Evolutionary conservation across 2,329 filamentous ascomycete species (phyloP).

Genomic region (Hymenoscyphus fructigenus): DNA sequence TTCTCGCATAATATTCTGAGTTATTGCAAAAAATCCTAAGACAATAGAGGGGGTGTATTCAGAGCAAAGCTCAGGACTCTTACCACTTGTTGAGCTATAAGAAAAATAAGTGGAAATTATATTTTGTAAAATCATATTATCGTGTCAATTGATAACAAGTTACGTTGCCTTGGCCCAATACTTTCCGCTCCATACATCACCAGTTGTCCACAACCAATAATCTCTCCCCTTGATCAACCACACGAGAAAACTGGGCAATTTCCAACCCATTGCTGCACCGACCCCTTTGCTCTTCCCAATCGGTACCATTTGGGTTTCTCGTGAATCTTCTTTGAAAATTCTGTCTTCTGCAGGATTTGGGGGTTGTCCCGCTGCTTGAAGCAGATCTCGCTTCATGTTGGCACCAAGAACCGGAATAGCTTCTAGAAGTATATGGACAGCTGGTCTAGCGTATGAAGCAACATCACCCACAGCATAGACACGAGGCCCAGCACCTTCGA

Average conservation of each 20-base stretch:
- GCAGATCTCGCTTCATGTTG: conserved; percentile 51
- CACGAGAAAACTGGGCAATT: conserved; percentile 45
- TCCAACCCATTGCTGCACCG: conserved; percentile 44
- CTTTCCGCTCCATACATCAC: conserved; percentile 49
- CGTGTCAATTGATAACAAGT: conserved; percentile 22
- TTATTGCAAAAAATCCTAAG: too few relatives aligned
- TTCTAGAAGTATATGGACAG: conserved; percentile 43
- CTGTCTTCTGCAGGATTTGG: conserved; percentile 33
- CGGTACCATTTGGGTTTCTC: conserved; percentile 48
- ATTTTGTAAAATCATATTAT: neutral
- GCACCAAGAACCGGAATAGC: conserved; percentile 45
- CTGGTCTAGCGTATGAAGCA: conserved; percentile 41
- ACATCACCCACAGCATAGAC: conserved; percentile 51
- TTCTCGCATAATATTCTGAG: too few relatives aligned
- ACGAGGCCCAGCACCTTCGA: conserved; percentile 38
- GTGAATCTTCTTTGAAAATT: conserved; percentile 43
- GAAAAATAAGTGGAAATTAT: too few relatives aligned
- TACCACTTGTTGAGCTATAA: too few relatives aligned
- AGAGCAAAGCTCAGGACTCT: too few relatives aligned
- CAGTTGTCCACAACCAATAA: conserved; percentile 52
- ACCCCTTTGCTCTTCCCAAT: conserved; percentile 47
- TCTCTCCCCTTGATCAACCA: conserved; percentile 52
- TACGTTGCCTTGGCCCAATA: conserved; percentile 51
- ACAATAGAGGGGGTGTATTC: too few relatives aligned
- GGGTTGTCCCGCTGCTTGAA: conserved; percentile 37